These are phyloP conservation scores for Aspergillus sergii DNA, from an alignment of 2,329 filamentous ascomycete genomes.

Conservation along the genomic window DNA sequence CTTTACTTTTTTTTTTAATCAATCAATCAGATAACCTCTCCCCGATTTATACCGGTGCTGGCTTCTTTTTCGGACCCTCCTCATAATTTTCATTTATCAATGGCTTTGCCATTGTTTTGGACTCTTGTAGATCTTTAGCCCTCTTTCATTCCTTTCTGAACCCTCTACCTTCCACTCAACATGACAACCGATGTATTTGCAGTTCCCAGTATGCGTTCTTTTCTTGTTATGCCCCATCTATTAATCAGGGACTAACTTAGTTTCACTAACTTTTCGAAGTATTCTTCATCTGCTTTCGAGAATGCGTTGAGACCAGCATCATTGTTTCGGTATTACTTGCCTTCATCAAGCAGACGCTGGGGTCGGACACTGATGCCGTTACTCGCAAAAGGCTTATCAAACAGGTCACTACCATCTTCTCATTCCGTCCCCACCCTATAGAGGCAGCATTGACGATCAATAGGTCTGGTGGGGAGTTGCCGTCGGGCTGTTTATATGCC, in stretches of 20 bases:
- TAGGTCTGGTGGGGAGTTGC: slow-evolving; percentile 70
- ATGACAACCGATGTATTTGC: slow-evolving; percentile 20
- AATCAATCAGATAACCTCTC: slow-evolving; percentile 9
- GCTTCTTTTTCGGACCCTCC: no score
- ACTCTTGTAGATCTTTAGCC: neutral
- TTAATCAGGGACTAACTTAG: no score
- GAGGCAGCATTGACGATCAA: neutral
- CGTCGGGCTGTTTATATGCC: slow-evolving; percentile 64
- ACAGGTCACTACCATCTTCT: slow-evolving; percentile 52
- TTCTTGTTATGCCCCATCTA: neutral
- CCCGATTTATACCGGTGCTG: neutral
- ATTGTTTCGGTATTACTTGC: slow-evolving; percentile 85
- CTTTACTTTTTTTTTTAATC: neutral
- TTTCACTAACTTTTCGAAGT: slow-evolving; percentile 47
- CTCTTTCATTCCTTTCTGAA: neutral
- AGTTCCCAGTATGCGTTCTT: slow-evolving; percentile 15
- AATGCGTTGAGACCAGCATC: slow-evolving; percentile 79
- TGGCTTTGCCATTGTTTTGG: neutral
- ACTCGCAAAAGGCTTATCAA: slow-evolving; percentile 69
- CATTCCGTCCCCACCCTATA: neutral
- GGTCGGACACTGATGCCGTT: slow-evolving; percentile 61
- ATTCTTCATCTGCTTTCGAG: slow-evolving; percentile 89
- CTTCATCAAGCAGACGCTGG: slow-evolving; percentile 80
- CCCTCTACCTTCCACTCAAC: neutral
- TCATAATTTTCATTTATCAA: neutral